Evolutionary conservation across 164 flowering plant genomes (phyloP), one percentile per base, ranked within the genome.

Genomic region (Magnolia changhungtana): DNA sequence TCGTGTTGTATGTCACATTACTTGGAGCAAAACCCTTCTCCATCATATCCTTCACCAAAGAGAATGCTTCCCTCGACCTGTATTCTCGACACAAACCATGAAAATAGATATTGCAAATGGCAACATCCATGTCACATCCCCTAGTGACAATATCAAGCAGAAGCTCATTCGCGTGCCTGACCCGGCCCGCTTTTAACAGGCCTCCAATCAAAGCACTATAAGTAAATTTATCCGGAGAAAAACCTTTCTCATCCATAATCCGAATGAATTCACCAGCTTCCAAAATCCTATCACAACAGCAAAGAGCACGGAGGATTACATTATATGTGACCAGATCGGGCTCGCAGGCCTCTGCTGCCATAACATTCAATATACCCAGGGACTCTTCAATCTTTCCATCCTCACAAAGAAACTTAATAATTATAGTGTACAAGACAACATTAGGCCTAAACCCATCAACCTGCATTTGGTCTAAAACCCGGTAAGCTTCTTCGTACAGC

Each of bases 301-400:
- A 79, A 77, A 85, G 82, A 50, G 82, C 88, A 72, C 83, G 89
- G 10, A 89, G 83, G 77, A 88, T 67, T 49, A 88, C 73, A 79
- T 90, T 88, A 73, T 80, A 87, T 0, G 83, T 75, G 58, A 86
- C 77, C 74, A 87, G 67, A 75, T 88, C 93, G 6, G 93, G 85
- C 50, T 76, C 51, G 79, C 85, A 85, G 49, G 85, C 85, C 72
- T 80, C 76, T 51, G 59, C 75, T 59, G 79, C 86, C 90, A 87
- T 90, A 70, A 67, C 29, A 69, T 50, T 67, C 77, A 87, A 82
- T 13, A 69, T 10, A 29, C 19, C 20, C 24, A 37, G 63, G 18
- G 76, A 78, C 37, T 78, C 74, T 13, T 29, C 50, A 29, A 81
- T 67, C 73, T 73, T 80, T 51, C 88, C 87, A 63, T 37, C 73